Evolutionary conservation across 176 grass and related monocot species (phyloP).

Genomic region (Musa schizocarpa): DNA sequence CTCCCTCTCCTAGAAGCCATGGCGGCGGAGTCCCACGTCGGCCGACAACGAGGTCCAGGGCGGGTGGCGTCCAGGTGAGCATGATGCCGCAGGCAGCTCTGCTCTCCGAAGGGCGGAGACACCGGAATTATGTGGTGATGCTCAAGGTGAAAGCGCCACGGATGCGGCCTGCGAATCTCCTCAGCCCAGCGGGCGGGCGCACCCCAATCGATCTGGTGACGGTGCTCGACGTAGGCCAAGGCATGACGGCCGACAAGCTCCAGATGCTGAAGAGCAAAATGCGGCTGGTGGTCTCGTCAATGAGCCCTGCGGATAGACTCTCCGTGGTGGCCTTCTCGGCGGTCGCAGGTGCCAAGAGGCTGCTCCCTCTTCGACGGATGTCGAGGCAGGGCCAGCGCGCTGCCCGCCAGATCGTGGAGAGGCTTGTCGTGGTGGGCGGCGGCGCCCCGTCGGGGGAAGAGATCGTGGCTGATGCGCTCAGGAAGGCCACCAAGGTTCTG

Average conservation of each 20-base stretch:
- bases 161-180: constrained; percentile 16
- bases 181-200: constrained; percentile 22
- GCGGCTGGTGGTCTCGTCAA: constrained; percentile 58
- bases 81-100: constrained; percentile 51
- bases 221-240: constrained; percentile 78
- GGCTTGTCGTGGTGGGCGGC: constrained; percentile 49
- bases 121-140: constrained; percentile 71
- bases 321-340: constrained; percentile 85
- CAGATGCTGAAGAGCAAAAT: constrained; percentile 81
- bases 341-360: constrained; percentile 55
- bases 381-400: constrained; percentile 69
- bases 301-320: constrained; percentile 66
- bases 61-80: constrained; percentile 31
- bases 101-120: constrained; percentile 43
- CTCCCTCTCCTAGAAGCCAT: too few species aligned
- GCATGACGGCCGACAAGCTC: constrained; percentile 85
- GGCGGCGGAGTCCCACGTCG: constrained; percentile 12
- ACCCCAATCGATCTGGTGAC: constrained; percentile 73
- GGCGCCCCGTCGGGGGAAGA: constrained; percentile 25
- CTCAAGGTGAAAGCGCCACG: constrained; percentile 71
- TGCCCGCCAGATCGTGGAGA: constrained; percentile 68
- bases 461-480: constrained; percentile 60
- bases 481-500: constrained; percentile 88
- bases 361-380: constrained; percentile 74
- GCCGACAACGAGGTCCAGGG: neutral